A percentile compares a stretch with the other conserved stretches of the same genome.
Conservation (phyloP, 2,329 filamentous ascomycete species). For the Fusarium sp. region DNA sequence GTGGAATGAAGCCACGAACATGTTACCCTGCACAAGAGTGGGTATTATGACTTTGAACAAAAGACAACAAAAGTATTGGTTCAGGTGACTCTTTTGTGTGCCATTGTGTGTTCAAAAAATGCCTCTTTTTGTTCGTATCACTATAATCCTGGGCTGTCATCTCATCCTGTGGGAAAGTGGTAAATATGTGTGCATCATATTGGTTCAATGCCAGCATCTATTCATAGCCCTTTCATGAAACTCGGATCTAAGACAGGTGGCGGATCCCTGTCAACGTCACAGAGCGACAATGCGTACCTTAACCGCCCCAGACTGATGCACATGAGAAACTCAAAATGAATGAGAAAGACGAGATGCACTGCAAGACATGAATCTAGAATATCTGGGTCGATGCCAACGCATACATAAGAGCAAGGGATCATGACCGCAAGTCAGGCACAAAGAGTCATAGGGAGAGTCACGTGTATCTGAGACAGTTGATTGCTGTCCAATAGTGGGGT, state of each 20-base stretch:
- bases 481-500: slow-evolving; percentile 45
- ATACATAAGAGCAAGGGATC: slow-evolving; percentile 3
- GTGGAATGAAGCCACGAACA: slow-evolving; percentile 23
- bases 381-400: slow-evolving; percentile 16
- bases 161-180: background rate
- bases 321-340: slow-evolving; percentile 10
- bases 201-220: slow-evolving; percentile 12
- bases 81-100: slow-evolving; percentile 15
- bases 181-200: slow-evolving; percentile 18
- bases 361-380: slow-evolving; percentile 10
- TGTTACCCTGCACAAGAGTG: slow-evolving; percentile 29
- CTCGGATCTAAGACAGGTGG: slow-evolving; percentile 29
- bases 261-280: slow-evolving; percentile 20
- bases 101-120: background rate
- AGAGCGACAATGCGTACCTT: slow-evolving; percentile 6
- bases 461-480: slow-evolving; percentile 37
- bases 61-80: slow-evolving; percentile 10
- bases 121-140: background rate
- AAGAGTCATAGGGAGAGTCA: slow-evolving; percentile 36
- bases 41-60: slow-evolving; percentile 8
- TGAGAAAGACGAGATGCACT: background rate
- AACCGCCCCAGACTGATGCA: slow-evolving; percentile 18
- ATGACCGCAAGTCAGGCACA: slow-evolving; percentile 27
- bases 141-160: background rate
- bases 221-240: slow-evolving; percentile 29